phyloP scores from a whole-genome alignment of 352 stramenopile species.

The Globisporangium parvum region DNA sequence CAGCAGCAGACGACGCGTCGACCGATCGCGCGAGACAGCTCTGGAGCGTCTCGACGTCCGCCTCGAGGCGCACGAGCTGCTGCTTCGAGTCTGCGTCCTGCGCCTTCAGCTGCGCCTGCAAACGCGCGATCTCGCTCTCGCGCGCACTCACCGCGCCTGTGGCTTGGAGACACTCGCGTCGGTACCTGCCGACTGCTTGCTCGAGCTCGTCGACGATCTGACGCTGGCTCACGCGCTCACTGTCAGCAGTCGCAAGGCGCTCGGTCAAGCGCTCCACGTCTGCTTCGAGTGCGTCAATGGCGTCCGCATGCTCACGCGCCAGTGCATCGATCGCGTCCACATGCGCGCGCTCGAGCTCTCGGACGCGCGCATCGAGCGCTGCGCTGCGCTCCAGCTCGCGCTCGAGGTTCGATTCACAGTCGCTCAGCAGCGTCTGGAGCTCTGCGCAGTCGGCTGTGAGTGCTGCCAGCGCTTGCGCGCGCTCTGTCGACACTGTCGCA shows the following conservation, averaged over 20 bases:
- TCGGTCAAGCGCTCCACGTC: constrained; percentile 5
- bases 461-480: background rate
- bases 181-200: constrained; percentile 7
- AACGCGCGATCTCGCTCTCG: constrained; percentile 5
- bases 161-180: background rate
- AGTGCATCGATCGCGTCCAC: constrained; percentile 4
- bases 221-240: background rate
- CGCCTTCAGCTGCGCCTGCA: constrained; percentile 17
- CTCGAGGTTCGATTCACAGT: constrained; percentile 3
- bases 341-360: constrained; percentile 1
- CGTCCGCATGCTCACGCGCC: background rate
- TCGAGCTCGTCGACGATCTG: constrained; percentile 10
- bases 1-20: background rate
- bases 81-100: constrained; percentile 11
- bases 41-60: constrained; percentile 3
- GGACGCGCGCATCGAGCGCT: constrained; percentile 1
- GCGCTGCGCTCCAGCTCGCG: constrained; percentile 1
- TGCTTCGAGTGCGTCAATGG: background rate
- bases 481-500: background rate
- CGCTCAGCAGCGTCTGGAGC: constrained; percentile 2
- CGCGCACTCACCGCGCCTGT: constrained; percentile 1
- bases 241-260: constrained; percentile 1
- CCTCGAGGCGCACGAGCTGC: constrained; percentile 1
- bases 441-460: constrained; percentile 1
- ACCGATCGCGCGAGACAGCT: background rate